phyloP scores from a whole-genome alignment of 208 protist genomes.

The Novymonas esmeraldas region DNA sequence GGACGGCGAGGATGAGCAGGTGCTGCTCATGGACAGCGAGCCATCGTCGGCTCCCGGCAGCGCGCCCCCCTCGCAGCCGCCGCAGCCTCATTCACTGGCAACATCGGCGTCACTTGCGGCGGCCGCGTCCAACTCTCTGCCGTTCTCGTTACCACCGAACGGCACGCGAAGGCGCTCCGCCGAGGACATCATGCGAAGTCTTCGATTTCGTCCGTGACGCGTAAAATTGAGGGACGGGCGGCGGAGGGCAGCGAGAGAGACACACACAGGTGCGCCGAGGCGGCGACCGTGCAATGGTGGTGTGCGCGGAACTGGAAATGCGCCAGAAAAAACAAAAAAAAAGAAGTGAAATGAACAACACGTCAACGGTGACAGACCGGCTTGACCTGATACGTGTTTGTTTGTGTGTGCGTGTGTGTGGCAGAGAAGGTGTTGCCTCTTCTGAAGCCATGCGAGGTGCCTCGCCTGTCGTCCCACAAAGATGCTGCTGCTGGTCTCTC shows the following conservation, averaged over 20 bases:
- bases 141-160: constrained; percentile 8
- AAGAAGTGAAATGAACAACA: no score
- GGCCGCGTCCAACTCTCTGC: not conserved
- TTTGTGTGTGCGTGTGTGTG: not conserved
- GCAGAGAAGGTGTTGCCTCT: no score
- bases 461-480: no score
- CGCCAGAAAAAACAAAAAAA: no score
- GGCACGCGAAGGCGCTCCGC: constrained; percentile 43
- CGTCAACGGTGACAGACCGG: no score
- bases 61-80: constrained; percentile 7
- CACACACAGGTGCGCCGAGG: no score
- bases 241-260: not conserved
- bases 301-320: no score
- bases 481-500: no score
- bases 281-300: no score
- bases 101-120: not conserved
- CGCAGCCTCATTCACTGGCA: not conserved
- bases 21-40: constrained; percentile 27
- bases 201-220: constrained; percentile 38
- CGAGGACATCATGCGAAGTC: constrained; percentile 60
- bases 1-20: constrained; percentile 15
- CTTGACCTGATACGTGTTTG: not conserved
- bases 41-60: constrained; percentile 6
- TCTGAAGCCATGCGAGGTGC: no score
- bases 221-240: not conserved